phyloP scores from a whole-genome alignment of 768 basidiomycete genomes.

The Neoboletus magnificus region DNA sequence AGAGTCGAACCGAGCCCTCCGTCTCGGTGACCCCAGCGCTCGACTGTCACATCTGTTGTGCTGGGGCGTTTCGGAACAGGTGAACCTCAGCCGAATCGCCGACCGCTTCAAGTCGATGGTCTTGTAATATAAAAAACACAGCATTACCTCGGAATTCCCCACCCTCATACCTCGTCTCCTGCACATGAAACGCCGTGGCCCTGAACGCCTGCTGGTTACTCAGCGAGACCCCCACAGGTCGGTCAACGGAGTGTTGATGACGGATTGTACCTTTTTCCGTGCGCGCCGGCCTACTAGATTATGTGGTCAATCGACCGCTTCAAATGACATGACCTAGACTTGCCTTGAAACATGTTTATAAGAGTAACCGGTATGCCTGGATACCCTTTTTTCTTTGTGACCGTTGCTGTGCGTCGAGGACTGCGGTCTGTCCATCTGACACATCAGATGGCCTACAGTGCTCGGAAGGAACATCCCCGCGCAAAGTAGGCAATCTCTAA shows the following conservation, averaged over 20 bases:
- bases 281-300: neutral
- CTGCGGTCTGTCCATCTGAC: no score
- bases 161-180: no score
- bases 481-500: no score
- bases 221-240: slow-evolving; percentile 1
- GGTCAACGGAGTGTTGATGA: neutral
- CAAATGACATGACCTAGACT: neutral
- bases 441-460: no score
- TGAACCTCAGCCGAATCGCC: no score
- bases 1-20: neutral
- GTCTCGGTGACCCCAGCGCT: neutral
- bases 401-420: no score
- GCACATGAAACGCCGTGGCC: neutral
- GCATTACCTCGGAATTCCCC: neutral
- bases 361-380: neutral
- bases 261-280: no score
- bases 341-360: neutral
- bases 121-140: neutral
- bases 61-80: neutral
- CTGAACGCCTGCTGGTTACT: neutral
- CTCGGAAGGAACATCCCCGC: no score
- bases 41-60: neutral
- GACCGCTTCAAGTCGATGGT: neutral
- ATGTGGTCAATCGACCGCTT: neutral
- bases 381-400: neutral